Evolutionary conservation across 768 basidiomycete species (phyloP), one percentile per base, ranked within the genome.

Genomic region (Naematelia aurantialba): DNA sequence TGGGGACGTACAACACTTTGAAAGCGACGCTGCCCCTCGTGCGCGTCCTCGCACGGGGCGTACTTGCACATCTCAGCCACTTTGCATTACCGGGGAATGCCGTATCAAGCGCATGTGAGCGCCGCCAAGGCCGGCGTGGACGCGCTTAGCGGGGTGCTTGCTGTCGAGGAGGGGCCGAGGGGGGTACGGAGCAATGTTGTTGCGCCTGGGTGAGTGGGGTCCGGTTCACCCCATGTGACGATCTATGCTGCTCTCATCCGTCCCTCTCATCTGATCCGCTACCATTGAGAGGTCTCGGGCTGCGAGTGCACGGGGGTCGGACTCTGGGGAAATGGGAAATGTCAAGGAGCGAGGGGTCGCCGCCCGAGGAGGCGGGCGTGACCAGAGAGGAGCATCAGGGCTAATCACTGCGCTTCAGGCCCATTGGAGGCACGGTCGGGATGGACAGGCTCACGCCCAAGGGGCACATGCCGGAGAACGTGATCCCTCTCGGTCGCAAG

Each of bases 71-170:
- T 96, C 69, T 89, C 88, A 65, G 88, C 91, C 3, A 92, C 88
- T 10, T 76, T 97, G 47, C 94, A 97, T 78, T 89, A 90, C 77
- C 14, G 65, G n/a, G 66, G 67, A 13, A 47, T 62, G 8, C 88
- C 89, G 0, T 89, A 85, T 76, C 93, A 97, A 78, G 90, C 85
- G 5, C 94, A 97, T 69, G 91, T 94, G 12, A 90, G 89, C 12
- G 89, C 92, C 8, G 93, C 93, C 22, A 99, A 98, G 77, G 92
- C 94, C 0, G 94, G 83, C 17, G 85, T 98, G 31, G 93, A 99
- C 72, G 91, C 92, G 0, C 80, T 92, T 4, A 89, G 89, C 55
- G 81, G 82, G 1, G 91, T 89, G 2, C 78, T 97, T 25, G 91
- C 93, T 1, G 84, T 94, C 12, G 93, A 98, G 78, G 92, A 94